Evolutionary conservation across 129 eudicot genomes (phyloP), one percentile per base, ranked within the genome.

Genomic region (Erigeron canadensis): DNA sequence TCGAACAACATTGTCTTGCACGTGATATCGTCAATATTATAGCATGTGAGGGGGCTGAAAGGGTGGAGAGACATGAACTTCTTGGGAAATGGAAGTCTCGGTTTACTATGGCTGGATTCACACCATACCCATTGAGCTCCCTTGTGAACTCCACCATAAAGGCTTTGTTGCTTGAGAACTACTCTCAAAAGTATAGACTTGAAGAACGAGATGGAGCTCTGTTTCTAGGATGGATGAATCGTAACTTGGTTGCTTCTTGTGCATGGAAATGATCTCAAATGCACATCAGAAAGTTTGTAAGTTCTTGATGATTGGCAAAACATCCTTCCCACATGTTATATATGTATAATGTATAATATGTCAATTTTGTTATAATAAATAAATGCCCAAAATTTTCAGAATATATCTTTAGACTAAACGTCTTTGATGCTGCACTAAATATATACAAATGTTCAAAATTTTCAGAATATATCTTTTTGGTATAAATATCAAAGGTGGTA

Each of bases 181-280:
- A 83, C 47, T 74, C 78, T 67, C 67, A 56, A 19, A 51, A 70
- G 45, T 86, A 86, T 76, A 61, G 82, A 12, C 80, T 86, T 44
- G 75, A 86, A 71, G 88, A 86, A 80, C 79, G 80, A 43, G 88
- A 83, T 16, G 91, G 87, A 58, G 85, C 83, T 74, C 44, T 86
- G 22, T 86, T 82, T 73, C 91, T 86, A 78, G 91, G 91, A 22
- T 86, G 91, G 91, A 67, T 67, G 83, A 72, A 83, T 71, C 86
- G 78, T 16, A 69, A 75, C 69, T 76, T 86, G 63, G 88, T 86
- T 48, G 81, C 82, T 17, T 75, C 91, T 16, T 86, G 78, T 69
- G 91, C 91, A 0, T 86, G 91, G 91, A 74, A 70, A 55, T 86
- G 81, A 84, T 44, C 19, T 41, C 5, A 38, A 61, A 17, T 11